These are phyloP conservation scores for Tremella mesenterica DNA, from an alignment of 768 basidiomycete genomes.

Conservation along the genomic window DNA sequence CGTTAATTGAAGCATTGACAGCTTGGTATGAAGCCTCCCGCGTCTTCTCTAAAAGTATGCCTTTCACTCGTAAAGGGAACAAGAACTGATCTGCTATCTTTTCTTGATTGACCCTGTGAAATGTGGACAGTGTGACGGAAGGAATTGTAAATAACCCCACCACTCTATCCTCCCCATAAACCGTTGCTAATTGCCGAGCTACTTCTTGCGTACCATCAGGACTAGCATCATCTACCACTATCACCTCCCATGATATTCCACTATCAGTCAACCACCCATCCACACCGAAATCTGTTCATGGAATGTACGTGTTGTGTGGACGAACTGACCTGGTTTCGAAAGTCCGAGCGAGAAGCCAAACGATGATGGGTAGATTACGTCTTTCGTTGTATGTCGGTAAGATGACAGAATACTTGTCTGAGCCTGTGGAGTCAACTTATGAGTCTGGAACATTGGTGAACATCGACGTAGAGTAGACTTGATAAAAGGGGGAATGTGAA, in stretches of 20 bases:
- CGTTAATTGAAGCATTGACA: slow-evolving; percentile 1
- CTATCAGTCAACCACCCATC: slow-evolving; percentile 45
- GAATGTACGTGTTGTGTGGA: not conserved
- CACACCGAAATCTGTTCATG: not conserved
- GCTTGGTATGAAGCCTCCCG: not conserved
- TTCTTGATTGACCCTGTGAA: no score
- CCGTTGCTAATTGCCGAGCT: slow-evolving; percentile 63
- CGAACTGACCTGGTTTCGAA: slow-evolving; percentile 63
- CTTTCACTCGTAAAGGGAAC: not conserved
- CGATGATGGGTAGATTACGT: slow-evolving; percentile 77
- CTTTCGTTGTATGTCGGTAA: slow-evolving; percentile 91
- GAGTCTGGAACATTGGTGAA: not conserved
- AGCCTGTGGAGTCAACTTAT: not conserved
- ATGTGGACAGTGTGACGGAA: no score
- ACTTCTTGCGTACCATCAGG: slow-evolving; percentile 89
- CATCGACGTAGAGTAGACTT: not conserved
- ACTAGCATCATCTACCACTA: slow-evolving; percentile 84
- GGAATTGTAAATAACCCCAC: slow-evolving; percentile 50
- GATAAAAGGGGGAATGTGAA: not conserved
- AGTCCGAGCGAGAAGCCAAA: slow-evolving; percentile 71
- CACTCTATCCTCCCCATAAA: slow-evolving; percentile 78
- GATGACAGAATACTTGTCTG: slow-evolving; percentile 77
- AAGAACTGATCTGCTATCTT: no score
- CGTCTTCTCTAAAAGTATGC: not conserved
- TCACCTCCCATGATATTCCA: slow-evolving; percentile 72